phyloP scores from a whole-genome alignment of 163 green algal genomes.

The Coccomyxa subellipsoidea region DNA sequence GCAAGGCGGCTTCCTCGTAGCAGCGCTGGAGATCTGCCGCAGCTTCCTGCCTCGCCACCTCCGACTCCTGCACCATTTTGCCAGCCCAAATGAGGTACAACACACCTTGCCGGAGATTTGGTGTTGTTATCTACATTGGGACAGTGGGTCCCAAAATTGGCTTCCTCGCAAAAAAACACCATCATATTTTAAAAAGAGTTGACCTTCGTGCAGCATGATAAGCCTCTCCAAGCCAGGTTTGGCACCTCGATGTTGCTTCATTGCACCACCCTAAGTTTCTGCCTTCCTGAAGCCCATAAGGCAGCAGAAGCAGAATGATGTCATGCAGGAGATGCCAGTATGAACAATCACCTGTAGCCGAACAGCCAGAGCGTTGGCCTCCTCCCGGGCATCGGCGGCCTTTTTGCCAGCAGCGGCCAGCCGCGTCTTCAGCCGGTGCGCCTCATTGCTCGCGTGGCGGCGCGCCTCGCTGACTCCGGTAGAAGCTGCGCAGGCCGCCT shows the following conservation, averaged over 20 bases:
- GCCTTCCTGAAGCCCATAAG: too few species aligned
- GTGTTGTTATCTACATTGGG: too few species aligned
- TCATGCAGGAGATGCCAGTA: neutral
- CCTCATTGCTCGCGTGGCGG: neutral
- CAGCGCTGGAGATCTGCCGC: neutral
- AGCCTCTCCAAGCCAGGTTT: too few species aligned
- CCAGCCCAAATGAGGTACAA: too few species aligned
- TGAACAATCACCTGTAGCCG: neutral
- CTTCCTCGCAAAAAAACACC: too few species aligned
- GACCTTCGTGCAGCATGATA: too few species aligned
- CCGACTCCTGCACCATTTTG: neutral
- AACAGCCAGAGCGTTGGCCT: neutral
- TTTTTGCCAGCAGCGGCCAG: neutral
- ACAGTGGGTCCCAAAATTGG: too few species aligned
- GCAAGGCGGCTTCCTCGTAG: neutral
- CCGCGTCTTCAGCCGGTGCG: neutral
- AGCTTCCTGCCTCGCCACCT: neutral
- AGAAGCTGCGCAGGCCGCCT: neutral
- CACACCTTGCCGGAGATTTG: too few species aligned
- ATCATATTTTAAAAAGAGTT: too few species aligned
- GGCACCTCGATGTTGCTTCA: too few species aligned
- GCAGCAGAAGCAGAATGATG: too few species aligned
- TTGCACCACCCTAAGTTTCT: too few species aligned
- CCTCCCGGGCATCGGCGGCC: neutral
- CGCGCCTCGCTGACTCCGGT: neutral